Base-by-base conservation (phyloP, 2,329 filamentous ascomycete species). In the Arthrobotrys sphaeroides region DNA sequence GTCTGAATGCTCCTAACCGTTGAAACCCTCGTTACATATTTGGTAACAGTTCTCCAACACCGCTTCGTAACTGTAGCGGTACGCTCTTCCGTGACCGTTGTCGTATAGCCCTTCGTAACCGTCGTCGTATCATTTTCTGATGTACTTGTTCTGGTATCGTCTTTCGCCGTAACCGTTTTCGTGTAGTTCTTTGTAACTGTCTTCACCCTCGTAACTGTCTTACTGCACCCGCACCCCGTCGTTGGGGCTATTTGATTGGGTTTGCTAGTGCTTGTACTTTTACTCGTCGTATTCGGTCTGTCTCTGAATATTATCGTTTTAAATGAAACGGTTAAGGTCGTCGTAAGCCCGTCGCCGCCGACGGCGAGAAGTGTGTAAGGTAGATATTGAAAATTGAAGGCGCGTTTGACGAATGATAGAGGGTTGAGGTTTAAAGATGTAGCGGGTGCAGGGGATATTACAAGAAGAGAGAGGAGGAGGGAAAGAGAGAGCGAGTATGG, bases 321-420 rank as follows among this genome's bases (percentile, higher is more conserved):
- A 36, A 38, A 75, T 2, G 53, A 69, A 33, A 75, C 64, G 1
- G 64, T 69, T 16, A 75, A 18, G 5, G 64, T 75, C 2, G 72
- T 75, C 5, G 64, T 59, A 7, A 42, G 16, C 2, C 72, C 72
- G n/a, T 75, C 28, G 20, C 38, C 36, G 16, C 72, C 72, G 24
- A 75, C 57, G 5, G 62, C 55, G 20, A 75, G 57, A 10, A 75
- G 72, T 3, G 64, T 75, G 16, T 75, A 75, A 1, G 72, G 72
- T 36, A 38, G 64, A 31, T 75, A 75, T 2, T 36, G 36, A 18
- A 64, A 47, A 10, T 60, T 51, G 16, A 31, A n/a, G n/a, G 43
- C 72, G n/a, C 33, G 40, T n/a, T 55, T 64, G 42, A 67, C 26
- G 36, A 43, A 26, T 9, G 61, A 47, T 20, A 68, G 20, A 12